Percentiles rank a stretch among this genome's conserved stretches.
Evolutionary conservation across 306 rosid species (phyloP).

Genomic region (Argentina anserina): DNA sequence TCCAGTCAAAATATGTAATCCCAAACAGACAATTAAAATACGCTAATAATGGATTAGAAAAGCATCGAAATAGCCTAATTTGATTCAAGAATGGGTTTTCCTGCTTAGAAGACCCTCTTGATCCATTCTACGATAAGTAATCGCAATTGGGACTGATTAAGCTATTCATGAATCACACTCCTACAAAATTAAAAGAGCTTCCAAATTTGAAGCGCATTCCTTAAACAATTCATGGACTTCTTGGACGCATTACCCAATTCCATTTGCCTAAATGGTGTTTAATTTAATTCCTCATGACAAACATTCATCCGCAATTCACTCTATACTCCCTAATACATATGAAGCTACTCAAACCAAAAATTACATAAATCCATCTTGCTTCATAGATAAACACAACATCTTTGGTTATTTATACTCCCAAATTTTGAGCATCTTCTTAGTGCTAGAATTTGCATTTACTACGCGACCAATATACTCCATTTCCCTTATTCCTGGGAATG

Average conservation of each 20-base stretch:
- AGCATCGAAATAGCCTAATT: too few relatives aligned
- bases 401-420: background rate
- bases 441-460: slow-evolving; percentile 8
- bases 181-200: background rate
- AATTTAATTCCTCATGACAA: slow-evolving; percentile 32
- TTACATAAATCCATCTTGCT: background rate
- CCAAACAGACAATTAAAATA: too few relatives aligned
- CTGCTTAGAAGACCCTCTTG: background rate
- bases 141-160: background rate
- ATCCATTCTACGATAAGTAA: too few relatives aligned
- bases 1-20: too few relatives aligned
- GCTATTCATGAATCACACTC: background rate
- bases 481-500: slow-evolving; percentile 17
- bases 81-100: background rate
- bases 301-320: slow-evolving; percentile 47
- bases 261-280: slow-evolving; percentile 1
- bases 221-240: background rate
- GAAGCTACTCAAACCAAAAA: background rate
- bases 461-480: slow-evolving; percentile 64
- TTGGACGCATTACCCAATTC: background rate
- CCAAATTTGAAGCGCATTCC: background rate
- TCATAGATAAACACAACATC: too few relatives aligned
- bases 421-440: background rate
- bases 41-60: too few relatives aligned
- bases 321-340: slow-evolving; percentile 21